Base-by-base conservation (phyloP, 805 yeast species). In the Yarrowia yakushimensis region DNA sequence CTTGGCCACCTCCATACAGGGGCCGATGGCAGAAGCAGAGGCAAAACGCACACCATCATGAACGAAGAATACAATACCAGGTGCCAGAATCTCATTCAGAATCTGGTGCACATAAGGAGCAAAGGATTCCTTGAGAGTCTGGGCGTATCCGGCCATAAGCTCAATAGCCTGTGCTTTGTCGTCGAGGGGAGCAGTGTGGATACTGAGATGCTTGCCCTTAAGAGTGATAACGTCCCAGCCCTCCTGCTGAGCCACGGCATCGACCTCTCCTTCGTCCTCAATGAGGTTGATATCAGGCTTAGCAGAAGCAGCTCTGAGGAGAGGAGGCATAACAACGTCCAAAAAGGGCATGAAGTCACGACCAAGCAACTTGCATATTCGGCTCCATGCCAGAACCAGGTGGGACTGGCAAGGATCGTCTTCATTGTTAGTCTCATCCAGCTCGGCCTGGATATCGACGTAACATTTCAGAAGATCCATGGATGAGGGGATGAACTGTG, bases 191-290 rank as follows among this genome's bases (percentile, higher is more conserved):
- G 97, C 90, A 3, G 97, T 92, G 72, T 93, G 96, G 60, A 94
- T 90, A 22, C 97, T 98, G 69, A 94, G 84, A 70, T 90, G 92
- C 73, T 90, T 92, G 61, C 98, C 99, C 30, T 90, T 85, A 46
- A 92, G 78, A 68, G 90, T 90, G 62, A 94, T 85, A 48, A 94
- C 94, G 70, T 94, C 98, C 94, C 97, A 94, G 65, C 91, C 97
- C 61, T 91, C 96, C 69, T 90, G 88, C 70, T 85, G 86, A 68
- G 85, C 87, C 66, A 84, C 84, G 67, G 88, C 89, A 54, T 88
- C 94, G 30, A 85, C 82, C 63, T 96, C 96, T 64, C 87, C 92
- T 67, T 92, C 97, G 64, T 84, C 87, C 68, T 93, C 98, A 60
- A 94, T 82, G 48, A 94, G 77, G 41, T 93, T 86, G 63, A 93